These are phyloP conservation scores for Calonectria hawksworthii DNA, from an alignment of 2,329 filamentous ascomycete genomes.

Conservation along the genomic window DNA sequence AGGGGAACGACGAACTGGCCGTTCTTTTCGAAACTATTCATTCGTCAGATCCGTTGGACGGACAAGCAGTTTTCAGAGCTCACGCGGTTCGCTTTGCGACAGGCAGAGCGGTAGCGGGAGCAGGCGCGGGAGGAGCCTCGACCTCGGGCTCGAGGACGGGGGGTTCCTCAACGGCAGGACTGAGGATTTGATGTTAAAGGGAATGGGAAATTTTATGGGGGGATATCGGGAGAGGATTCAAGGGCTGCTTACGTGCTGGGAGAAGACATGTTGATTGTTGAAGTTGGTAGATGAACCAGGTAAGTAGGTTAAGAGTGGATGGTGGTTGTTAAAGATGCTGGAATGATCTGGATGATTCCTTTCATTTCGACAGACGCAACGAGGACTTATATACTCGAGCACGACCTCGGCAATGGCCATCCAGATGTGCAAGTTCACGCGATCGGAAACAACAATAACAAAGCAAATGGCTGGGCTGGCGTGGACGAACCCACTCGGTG, in stretches of 20 bases:
- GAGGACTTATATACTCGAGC: not conserved
- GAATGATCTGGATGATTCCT: not conserved
- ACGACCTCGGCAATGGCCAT: not conserved
- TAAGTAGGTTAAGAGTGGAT: not conserved
- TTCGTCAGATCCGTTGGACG: not conserved
- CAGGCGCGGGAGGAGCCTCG: not conserved
- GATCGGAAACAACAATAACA: conserved; percentile 5
- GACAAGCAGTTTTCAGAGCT: not conserved
- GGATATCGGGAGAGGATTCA: not conserved
- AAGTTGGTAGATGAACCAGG: not conserved
- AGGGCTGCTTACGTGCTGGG: not conserved
- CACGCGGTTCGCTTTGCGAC: conserved; percentile 5
- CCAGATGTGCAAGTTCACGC: not conserved
- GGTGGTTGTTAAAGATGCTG: not conserved
- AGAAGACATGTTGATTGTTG: not conserved
- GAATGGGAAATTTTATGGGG: not conserved
- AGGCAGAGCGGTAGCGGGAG: conserved; percentile 8
- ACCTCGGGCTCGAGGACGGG: not conserved
- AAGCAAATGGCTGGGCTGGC: not conserved
- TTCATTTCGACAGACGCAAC: not conserved
- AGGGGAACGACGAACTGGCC: conserved; percentile 9
- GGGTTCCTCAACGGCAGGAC: conserved; percentile 6
- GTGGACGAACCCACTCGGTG: not conserved
- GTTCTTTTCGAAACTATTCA: not conserved
- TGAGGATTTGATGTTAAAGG: conserved; percentile 9